Conservation (phyloP, 306 rosid genomes). For the Senna siamea region DNA sequence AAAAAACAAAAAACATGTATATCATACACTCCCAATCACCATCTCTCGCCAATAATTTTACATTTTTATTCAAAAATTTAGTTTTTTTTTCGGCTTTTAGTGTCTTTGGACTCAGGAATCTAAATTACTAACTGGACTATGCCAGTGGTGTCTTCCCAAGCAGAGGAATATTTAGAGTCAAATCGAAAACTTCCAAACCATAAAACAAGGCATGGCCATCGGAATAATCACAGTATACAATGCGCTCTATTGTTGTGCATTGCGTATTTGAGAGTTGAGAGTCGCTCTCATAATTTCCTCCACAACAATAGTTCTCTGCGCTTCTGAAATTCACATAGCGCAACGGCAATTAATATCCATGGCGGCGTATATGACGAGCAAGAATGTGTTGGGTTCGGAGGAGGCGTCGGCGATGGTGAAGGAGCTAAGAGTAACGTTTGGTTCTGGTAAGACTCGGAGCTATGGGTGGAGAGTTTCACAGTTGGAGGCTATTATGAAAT, state of each 20-base stretch:
- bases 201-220: background rate
- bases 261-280: background rate
- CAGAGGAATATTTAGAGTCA: no score
- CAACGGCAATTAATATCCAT: background rate
- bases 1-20: background rate
- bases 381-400: conserved; percentile 49
- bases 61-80: background rate
- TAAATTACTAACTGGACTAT: background rate
- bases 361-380: conserved; percentile 25
- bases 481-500: conserved; percentile 42
- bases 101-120: no score
- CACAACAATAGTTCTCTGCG: no score
- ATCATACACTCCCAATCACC: background rate
- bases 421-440: conserved; percentile 46
- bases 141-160: background rate
- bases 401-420: conserved; percentile 45
- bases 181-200: background rate
- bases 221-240: background rate
- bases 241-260: background rate
- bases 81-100: no score
- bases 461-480: conserved; percentile 66
- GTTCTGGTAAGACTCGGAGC: conserved; percentile 54
- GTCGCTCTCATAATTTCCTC: no score
- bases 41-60: background rate
- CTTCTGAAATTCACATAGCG: no score